Base-by-base conservation (phyloP, 768 basidiomycete genomes). In the Suillus alpinus region DNA sequence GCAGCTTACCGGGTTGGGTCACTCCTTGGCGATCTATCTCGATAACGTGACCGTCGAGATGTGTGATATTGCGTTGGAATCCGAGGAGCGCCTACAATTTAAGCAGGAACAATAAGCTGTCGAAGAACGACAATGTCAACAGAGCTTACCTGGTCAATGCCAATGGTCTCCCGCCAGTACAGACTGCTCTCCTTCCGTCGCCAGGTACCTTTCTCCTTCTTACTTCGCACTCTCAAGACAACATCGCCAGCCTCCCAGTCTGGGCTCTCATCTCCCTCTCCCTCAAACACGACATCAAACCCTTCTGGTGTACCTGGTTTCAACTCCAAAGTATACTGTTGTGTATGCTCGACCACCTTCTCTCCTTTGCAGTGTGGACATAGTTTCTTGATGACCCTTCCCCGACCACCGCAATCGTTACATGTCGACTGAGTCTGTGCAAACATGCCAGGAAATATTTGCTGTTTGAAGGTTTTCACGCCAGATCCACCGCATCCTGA, bases 201-300 rank as follows among this genome's bases (percentile, higher is more conserved):
- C 86, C 90, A 98, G 3, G 88, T 86, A 52, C 93, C 94, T 65
- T 83, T 84, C 61, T 87, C 83, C 66, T 87, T 86, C 74, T 83
- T 83, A 68, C 89, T 95, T 65, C 89, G 79, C 16, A 98, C 87
- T 56, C 94, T 80, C 51, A 98, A 79, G 40, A 98, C 80, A 53
- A 99, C 85, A 75, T 99, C 95, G 8, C 97, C 97, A 6, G 97
- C 79, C 68, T 96, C 95, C 91, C 91, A 97, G 66, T 98, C 97
- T 3, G 94, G 93, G 59, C 81, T 91, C 77, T 99, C 95, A 71
- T 98, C 97, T 49, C 92, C 91, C 72, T 98, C 95, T n/a, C 94
- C 94, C 67, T 97, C 93, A 62, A 95, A 98, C 1, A 95, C 82
- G 40, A 95, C 84, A 72, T 99, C 93, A 68, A 92, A 88, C 1